Evolutionary conservation across 2,329 filamentous ascomycete species (phyloP).

Genomic region (Fusarium acutatum): DNA sequence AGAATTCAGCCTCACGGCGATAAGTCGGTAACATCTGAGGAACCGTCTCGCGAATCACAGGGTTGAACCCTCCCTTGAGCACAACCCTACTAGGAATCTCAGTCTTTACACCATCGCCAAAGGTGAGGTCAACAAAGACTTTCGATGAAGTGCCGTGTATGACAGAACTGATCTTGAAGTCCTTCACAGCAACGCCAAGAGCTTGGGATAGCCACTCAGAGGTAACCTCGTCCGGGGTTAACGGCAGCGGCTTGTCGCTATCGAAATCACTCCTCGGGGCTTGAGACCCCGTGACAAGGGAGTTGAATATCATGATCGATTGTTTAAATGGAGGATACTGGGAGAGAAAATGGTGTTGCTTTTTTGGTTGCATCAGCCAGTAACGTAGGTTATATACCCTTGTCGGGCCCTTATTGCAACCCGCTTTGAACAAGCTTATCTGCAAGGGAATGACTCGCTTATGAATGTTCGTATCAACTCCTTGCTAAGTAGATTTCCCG

Average conservation of each 20-base stretch:
- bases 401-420: background rate
- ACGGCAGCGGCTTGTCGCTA: background rate
- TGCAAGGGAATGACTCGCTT: background rate
- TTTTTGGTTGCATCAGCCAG: background rate
- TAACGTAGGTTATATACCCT: background rate
- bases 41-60: background rate
- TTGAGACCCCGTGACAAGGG: background rate
- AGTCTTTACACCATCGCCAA: background rate
- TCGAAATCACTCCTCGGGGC: background rate
- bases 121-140: background rate
- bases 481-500: no score
- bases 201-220: background rate
- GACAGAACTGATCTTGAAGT: background rate
- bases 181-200: background rate
- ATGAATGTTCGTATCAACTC: no score
- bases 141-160: constrained; percentile 1
- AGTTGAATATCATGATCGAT: background rate
- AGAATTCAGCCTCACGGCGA: background rate
- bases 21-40: background rate
- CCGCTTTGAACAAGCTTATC: background rate
- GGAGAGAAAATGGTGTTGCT: background rate
- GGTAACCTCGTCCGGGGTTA: background rate
- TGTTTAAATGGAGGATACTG: background rate
- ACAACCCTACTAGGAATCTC: background rate
- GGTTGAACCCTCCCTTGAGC: background rate